A percentile compares a stretch with the other conserved stretches of the same genome.
phyloP scores from a whole-genome alignment of 129 eudicot species.

The Pulicaria dysenterica region DNA sequence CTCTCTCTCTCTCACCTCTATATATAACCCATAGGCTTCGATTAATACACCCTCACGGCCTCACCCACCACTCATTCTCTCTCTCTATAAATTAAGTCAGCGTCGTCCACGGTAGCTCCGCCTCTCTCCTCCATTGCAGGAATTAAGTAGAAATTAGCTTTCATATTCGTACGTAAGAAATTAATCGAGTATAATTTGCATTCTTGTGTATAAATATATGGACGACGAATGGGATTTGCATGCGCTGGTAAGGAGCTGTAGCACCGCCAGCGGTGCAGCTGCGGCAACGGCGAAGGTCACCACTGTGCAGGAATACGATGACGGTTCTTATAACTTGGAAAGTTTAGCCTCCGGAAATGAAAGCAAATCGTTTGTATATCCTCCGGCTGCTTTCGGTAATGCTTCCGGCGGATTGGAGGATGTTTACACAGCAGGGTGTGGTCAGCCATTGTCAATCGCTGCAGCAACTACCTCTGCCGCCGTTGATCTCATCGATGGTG shows the following conservation, averaged over 20 bases:
- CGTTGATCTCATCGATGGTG: constrained; percentile 20
- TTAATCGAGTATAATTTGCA: too few relatives aligned
- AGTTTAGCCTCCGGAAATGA: constrained; percentile 30
- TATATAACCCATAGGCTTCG: constrained; percentile 14
- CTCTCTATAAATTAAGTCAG: constrained; percentile 30
- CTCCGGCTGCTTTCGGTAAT: background rate
- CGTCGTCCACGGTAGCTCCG: constrained; percentile 3
- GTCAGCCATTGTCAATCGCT: constrained; percentile 4
- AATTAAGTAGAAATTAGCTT: background rate
- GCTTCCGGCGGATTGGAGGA: constrained; percentile 50
- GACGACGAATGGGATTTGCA: constrained; percentile 67
- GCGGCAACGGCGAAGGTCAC: constrained; percentile 20
- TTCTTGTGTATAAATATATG: constrained; percentile 10
- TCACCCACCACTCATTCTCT: background rate
- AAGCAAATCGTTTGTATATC: constrained; percentile 8
- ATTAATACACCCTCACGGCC: constrained; percentile 5
- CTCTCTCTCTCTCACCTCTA: background rate
- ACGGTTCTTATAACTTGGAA: constrained; percentile 27
- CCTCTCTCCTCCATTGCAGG: background rate
- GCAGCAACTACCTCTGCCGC: constrained; percentile 19
- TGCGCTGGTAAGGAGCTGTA: constrained; percentile 71
- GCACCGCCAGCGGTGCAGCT: constrained; percentile 25
- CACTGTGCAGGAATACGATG: constrained; percentile 25
- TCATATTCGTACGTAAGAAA: too few relatives aligned
- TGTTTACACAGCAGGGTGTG: constrained; percentile 41